These are phyloP conservation scores for Ceratonia siliqua DNA, from an alignment of 306 rosid genomes.

Conservation along the genomic window DNA sequence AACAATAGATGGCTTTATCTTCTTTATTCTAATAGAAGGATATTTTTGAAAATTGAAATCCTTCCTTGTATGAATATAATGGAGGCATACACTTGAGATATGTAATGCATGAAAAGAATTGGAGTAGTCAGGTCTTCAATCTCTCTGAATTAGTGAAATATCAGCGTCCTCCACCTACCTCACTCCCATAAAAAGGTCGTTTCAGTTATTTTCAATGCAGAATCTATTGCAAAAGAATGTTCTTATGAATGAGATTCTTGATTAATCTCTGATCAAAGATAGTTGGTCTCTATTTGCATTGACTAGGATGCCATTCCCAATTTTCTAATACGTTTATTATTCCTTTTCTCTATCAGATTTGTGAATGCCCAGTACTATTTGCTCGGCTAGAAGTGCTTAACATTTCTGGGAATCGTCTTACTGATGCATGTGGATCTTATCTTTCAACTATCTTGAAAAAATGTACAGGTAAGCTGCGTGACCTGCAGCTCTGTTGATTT, in stretches of 20 bases:
- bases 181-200: neutral
- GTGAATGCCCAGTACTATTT: constrained; percentile 77
- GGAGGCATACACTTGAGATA: neutral
- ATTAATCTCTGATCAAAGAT: neutral
- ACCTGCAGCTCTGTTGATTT: constrained; percentile 28
- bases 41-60: neutral
- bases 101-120: neutral
- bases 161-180: constrained; percentile 1
- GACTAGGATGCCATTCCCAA: constrained; percentile 4
- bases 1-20: constrained; percentile 16
- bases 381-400: constrained; percentile 86
- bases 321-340: constrained; percentile 22
- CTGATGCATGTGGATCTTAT: constrained; percentile 88
- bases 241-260: constrained; percentile 1
- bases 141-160: constrained; percentile 17
- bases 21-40: too few relatives aligned
- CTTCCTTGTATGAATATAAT: constrained; percentile 1
- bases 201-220: neutral
- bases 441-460: constrained; percentile 79
- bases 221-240: neutral
- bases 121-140: constrained; percentile 15
- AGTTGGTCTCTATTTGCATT: neutral
- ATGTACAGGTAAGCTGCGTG: constrained; percentile 67
- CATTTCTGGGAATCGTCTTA: constrained; percentile 89
- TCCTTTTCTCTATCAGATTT: constrained; percentile 55